Percentiles rank a stretch among this genome's conserved stretches.
phyloP scores from a whole-genome alignment of 140 eudicot species.

The Erigeron philadelphicus region DNA sequence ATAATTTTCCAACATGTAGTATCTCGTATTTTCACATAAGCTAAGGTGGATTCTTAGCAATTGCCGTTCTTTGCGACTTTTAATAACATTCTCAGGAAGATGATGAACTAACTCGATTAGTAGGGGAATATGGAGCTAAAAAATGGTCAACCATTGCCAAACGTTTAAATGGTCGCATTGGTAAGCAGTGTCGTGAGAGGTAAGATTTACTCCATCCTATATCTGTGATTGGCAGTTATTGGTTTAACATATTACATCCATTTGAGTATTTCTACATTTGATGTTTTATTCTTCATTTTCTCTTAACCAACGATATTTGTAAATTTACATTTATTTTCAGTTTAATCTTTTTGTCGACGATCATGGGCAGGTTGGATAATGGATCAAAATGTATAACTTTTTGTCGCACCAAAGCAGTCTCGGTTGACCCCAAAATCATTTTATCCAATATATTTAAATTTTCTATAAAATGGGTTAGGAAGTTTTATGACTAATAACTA shows the following conservation, averaged over 20 bases:
- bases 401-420: no score
- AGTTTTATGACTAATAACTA: no score
- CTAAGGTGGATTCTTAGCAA: background rate
- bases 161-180: slow-evolving; percentile 79
- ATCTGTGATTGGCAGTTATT: background rate
- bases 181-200: slow-evolving; percentile 95
- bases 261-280: no score
- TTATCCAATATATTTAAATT: no score
- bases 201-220: slow-evolving; percentile 23
- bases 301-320: background rate
- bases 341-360: no score
- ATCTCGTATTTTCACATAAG: slow-evolving; percentile 3
- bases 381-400: no score
- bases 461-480: no score
- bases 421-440: no score
- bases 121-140: slow-evolving; percentile 59
- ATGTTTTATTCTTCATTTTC: background rate
- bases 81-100: slow-evolving; percentile 57
- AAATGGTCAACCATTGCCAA: slow-evolving; percentile 91
- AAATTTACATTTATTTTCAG: background rate
- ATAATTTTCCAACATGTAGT: slow-evolving; percentile 14
- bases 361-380: no score
- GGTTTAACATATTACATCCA: no score
- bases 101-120: slow-evolving; percentile 59
- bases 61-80: slow-evolving; percentile 1